Evolutionary conservation across 164 flowering plant genomes (phyloP).

Genomic region (Dillenia turbinata): DNA sequence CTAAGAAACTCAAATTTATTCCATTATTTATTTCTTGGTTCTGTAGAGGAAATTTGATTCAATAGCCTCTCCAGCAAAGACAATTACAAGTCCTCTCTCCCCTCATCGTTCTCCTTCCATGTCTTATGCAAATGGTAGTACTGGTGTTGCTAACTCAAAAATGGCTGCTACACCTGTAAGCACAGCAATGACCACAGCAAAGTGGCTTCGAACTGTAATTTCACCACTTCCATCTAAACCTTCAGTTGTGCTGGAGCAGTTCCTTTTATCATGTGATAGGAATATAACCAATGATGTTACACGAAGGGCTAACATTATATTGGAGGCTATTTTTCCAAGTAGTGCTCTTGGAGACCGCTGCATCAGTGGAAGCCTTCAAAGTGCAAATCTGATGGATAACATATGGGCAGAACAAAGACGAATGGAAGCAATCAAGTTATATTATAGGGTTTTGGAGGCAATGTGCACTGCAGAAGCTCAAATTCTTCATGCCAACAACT

Average conservation of each 20-base stretch:
- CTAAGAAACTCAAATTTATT: background rate
- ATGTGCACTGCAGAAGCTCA: constrained; percentile 92
- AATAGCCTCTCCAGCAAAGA: constrained; percentile 69
- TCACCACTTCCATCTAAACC: constrained; percentile 87
- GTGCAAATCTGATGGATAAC: constrained; percentile 75
- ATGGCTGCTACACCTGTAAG: constrained; percentile 83
- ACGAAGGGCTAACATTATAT: constrained; percentile 73
- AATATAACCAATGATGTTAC: constrained; percentile 69
- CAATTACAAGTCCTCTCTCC: constrained; percentile 68
- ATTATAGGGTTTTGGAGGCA: constrained; percentile 86
- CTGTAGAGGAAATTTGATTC: constrained; percentile 69
- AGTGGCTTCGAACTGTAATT: constrained; percentile 88
- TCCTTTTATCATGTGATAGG: constrained; percentile 70
- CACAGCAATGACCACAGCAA: constrained; percentile 98
- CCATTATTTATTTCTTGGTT: background rate
- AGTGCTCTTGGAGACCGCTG: constrained; percentile 54
- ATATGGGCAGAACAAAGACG: constrained; percentile 96
- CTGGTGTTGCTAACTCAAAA: constrained; percentile 35
- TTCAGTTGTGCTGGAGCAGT: constrained; percentile 63
- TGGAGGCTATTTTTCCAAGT: constrained; percentile 94
- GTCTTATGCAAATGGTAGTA: constrained; percentile 42
- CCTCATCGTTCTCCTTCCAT: constrained; percentile 62
- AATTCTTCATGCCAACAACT: constrained; percentile 63
- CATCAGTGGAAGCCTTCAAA: constrained; percentile 50
- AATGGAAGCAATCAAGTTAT: constrained; percentile 76